Evolutionary conservation across 345 rosid genomes (phyloP).

Genomic region (Ceriops decandra): DNA sequence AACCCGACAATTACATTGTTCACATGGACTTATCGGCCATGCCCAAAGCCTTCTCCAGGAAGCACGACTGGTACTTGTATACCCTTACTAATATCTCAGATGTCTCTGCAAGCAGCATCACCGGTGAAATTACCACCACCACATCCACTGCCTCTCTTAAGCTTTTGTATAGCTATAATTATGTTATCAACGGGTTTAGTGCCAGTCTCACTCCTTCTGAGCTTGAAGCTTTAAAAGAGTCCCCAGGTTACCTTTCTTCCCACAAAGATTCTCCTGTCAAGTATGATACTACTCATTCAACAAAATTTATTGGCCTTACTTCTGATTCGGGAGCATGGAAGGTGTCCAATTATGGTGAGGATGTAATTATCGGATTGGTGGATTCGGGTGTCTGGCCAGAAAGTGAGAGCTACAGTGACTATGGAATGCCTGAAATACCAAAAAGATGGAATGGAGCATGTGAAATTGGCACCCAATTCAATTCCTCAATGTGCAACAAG

Average conservation of each 20-base stretch:
- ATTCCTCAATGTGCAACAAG: constrained; percentile 28
- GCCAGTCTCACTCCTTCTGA: constrained; percentile 22
- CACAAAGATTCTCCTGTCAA: constrained; percentile 18
- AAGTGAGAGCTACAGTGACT: constrained; percentile 32
- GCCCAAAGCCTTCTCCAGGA: constrained; percentile 23
- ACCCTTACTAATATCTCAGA: constrained; percentile 11
- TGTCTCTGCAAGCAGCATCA: not conserved
- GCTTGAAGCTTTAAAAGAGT: constrained; percentile 17
- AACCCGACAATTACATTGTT: constrained; percentile 22
- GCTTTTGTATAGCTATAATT: constrained; percentile 19
- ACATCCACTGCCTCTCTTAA: not conserved
- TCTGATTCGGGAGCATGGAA: constrained; percentile 14
- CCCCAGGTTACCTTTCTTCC: constrained; percentile 21
- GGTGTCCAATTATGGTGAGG: constrained; percentile 20
- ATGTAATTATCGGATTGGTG: constrained; percentile 25
- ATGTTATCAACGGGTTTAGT: constrained; percentile 22
- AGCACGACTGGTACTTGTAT: constrained; percentile 18
- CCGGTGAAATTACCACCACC: not conserved
- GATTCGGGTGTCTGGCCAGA: constrained; percentile 39
- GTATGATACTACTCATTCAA: constrained; percentile 23
- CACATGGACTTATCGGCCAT: constrained; percentile 24
- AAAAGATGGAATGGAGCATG: constrained; percentile 36
- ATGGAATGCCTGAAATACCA: constrained; percentile 33
- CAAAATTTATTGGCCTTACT: constrained; percentile 16
- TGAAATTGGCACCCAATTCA: constrained; percentile 23